phyloP scores from a whole-genome alignment of 352 stramenopile species.

The Phytophthora citrophthora region DNA sequence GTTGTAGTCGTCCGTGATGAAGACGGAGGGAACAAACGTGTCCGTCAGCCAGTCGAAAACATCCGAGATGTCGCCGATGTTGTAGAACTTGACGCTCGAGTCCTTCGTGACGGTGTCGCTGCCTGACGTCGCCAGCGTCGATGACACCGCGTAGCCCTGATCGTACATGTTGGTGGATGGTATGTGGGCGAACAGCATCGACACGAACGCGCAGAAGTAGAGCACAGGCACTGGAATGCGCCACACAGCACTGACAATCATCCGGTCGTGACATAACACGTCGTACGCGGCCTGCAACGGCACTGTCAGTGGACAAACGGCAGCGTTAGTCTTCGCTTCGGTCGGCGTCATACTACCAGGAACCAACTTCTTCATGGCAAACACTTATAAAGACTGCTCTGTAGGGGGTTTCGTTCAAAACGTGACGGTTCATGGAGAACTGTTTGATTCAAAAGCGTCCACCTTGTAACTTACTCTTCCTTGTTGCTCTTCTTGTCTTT shows the following conservation, averaged over 20 bases:
- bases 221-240: constrained; percentile 42
- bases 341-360: background rate
- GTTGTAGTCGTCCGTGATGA: constrained; percentile 64
- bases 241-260: constrained; percentile 37
- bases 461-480: constrained; percentile 14
- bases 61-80: constrained; percentile 44
- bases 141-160: constrained; percentile 40
- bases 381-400: constrained; percentile 7
- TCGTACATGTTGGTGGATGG: constrained; percentile 43
- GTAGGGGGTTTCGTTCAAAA: background rate
- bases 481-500: constrained; percentile 13
- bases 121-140: constrained; percentile 43
- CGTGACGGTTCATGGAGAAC: background rate
- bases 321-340: background rate
- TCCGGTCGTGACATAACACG: constrained; percentile 47
- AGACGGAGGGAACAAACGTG: constrained; percentile 48
- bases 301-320: constrained; percentile 6
- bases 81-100: constrained; percentile 56
- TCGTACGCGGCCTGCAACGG: constrained; percentile 32
- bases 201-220: constrained; percentile 51
- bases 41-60: constrained; percentile 53
- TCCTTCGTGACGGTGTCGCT: constrained; percentile 51
- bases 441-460: background rate
- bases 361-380: constrained; percentile 6
- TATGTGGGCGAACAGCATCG: constrained; percentile 56